Evolutionary conservation across 192 early-diverging fungal species (phyloP).

Genomic region (Spinellus fusiger): DNA sequence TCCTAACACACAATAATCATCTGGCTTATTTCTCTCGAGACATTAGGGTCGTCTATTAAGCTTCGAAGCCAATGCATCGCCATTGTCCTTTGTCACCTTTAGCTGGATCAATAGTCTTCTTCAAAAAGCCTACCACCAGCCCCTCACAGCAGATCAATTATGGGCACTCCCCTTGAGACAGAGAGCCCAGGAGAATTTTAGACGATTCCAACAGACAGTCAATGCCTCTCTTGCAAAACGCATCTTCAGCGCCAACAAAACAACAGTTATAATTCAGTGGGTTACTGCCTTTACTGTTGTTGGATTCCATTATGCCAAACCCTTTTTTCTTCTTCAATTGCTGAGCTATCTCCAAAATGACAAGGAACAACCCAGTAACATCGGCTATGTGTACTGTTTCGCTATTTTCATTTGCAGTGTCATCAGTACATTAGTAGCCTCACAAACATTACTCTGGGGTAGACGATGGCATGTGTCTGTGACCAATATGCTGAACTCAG

Average conservation of each 20-base stretch:
- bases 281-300: conserved; percentile 26
- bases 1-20: background rate
- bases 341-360: conserved; percentile 35
- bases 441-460: conserved; percentile 44
- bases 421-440: conserved; percentile 22
- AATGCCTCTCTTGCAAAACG: background rate
- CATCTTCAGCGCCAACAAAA: conserved; percentile 11
- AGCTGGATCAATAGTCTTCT: conserved; percentile 29
- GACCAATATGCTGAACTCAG: conserved; percentile 47
- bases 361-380: conserved; percentile 21
- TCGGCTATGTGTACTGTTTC: conserved; percentile 43
- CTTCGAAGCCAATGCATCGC: conserved; percentile 23
- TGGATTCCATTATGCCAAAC: conserved; percentile 41
- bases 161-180: conserved; percentile 17
- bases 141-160: conserved; percentile 9
- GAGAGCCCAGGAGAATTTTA: conserved; percentile 14
- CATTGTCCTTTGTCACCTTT: conserved; percentile 22
- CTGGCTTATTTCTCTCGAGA: background rate
- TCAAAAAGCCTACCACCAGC: background rate
- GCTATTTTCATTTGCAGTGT: conserved; percentile 45
- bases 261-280: conserved; percentile 18
- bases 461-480: conserved; percentile 44
- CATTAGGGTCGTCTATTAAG: conserved; percentile 30
- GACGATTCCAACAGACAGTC: background rate
- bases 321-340: conserved; percentile 40